phyloP scores from a whole-genome alignment of 202 grass and related monocot genomes.

The Miscanthus sacchariflorus region DNA sequence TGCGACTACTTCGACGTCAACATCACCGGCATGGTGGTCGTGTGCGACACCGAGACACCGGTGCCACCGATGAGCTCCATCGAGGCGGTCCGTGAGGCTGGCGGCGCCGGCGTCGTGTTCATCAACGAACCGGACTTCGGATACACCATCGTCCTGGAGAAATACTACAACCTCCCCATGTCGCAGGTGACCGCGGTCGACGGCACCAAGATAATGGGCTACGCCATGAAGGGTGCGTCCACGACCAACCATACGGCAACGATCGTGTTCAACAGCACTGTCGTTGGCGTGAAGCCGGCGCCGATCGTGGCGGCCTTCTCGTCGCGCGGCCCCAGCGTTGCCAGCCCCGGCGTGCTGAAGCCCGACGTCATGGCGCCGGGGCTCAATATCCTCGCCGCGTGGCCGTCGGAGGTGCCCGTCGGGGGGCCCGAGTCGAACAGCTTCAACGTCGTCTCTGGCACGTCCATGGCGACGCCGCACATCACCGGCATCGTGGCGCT shows the following conservation, averaged over 20 bases:
- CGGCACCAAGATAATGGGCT: slow-evolving; percentile 59
- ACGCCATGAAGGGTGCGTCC: slow-evolving; percentile 35
- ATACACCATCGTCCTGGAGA: slow-evolving; percentile 53
- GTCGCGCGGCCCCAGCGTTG: slow-evolving; percentile 61
- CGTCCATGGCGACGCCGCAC: slow-evolving; percentile 67
- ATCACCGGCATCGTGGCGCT: slow-evolving; percentile 50
- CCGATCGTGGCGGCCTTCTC: slow-evolving; percentile 64
- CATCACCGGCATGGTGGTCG: slow-evolving; percentile 56
- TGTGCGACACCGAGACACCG: slow-evolving; percentile 50
- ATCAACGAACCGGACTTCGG: slow-evolving; percentile 51
- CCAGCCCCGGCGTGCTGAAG: slow-evolving; percentile 61
- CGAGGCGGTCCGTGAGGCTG: slow-evolving; percentile 15
- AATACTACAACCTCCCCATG: slow-evolving; percentile 46
- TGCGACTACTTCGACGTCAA: slow-evolving; percentile 48
- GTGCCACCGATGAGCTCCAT: slow-evolving; percentile 34
- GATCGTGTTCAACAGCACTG: slow-evolving; percentile 54
- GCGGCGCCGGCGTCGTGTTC: slow-evolving; percentile 55
- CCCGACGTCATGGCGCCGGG: slow-evolving; percentile 77
- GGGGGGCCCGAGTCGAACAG: slow-evolving; percentile 6
- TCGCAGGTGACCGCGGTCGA: slow-evolving; percentile 55
- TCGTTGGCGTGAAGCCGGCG: slow-evolving; percentile 53
- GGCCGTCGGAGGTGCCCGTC: slow-evolving; percentile 47
- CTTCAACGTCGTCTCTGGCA: slow-evolving; percentile 59
- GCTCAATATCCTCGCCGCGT: slow-evolving; percentile 72
- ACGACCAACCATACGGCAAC: slow-evolving; percentile 28